Evolutionary conservation across 805 yeast species (phyloP).

Genomic region (Metschnikowia reukaufii): DNA sequence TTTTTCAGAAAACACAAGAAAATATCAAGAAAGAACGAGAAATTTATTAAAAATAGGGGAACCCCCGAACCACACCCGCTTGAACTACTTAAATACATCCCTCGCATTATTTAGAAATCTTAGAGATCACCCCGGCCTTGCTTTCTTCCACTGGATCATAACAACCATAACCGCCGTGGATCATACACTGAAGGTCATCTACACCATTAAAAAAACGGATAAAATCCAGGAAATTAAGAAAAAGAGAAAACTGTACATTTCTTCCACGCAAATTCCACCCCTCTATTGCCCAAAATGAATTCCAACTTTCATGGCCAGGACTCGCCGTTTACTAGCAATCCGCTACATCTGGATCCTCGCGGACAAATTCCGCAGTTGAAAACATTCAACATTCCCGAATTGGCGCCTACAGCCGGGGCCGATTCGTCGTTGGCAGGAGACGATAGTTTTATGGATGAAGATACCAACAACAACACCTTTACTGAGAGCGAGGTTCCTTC

Average conservation of each 20-base stretch:
- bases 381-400: constrained; percentile 8
- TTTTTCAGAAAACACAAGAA: too few species aligned
- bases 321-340: background rate
- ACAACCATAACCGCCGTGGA: background rate
- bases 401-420: background rate
- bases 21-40: too few species aligned
- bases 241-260: too few species aligned
- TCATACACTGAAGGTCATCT: background rate
- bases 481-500: constrained; percentile 11
- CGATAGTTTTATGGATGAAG: constrained; percentile 44
- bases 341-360: constrained; percentile 11
- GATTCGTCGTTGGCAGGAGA: constrained; percentile 11
- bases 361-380: constrained; percentile 7
- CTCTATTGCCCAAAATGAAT: constrained; percentile 1
- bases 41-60: too few species aligned
- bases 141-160: background rate
- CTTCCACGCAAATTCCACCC: background rate
- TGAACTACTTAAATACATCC: too few species aligned
- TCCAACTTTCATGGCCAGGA: constrained; percentile 1
- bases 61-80: too few species aligned
- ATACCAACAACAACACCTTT: constrained; percentile 24
- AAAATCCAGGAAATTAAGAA: too few species aligned
- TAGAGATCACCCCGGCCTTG: background rate
- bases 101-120: background rate
- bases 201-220: background rate